Conservation (phyloP, 1,284 basidiomycete species). For the Microstroma glucosiphilum region DNA sequence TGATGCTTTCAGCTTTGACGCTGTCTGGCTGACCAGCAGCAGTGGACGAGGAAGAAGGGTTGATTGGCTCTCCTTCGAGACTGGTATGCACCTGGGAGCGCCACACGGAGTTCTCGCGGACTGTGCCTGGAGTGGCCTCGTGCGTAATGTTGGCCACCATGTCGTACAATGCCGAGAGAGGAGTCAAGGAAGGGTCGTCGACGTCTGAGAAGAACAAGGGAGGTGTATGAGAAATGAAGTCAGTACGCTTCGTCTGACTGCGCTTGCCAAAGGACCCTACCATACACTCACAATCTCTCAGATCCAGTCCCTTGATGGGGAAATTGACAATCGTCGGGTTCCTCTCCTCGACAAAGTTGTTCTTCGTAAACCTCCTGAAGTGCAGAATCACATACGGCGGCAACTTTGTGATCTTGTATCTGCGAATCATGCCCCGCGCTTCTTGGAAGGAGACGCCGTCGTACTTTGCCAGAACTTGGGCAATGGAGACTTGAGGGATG, state of each 20-base stretch:
- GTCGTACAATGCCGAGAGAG: conserved; percentile 71
- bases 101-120: conserved; percentile 80
- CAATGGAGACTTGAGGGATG: conserved; percentile 90
- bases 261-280: conserved; percentile 13
- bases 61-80: conserved; percentile 49
- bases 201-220: conserved; percentile 40
- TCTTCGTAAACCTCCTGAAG: conserved; percentile 97
- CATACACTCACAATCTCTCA: conserved; percentile 64
- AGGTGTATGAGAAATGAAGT: not conserved
- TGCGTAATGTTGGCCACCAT: conserved; percentile 91
- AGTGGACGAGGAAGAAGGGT: conserved; percentile 5
- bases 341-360: conserved; percentile 94
- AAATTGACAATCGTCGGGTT: conserved; percentile 99
- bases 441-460: conserved; percentile 60
- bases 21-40: not conserved
- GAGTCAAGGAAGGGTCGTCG: conserved; percentile 51
- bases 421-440: conserved; percentile 52
- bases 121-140: conserved; percentile 87
- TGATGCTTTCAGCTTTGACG: not conserved
- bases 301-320: conserved; percentile 82
- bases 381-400: conserved; percentile 91
- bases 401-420: conserved; percentile 79
- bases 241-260: not conserved
- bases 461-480: conserved; percentile 88
- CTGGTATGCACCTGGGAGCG: conserved; percentile 74